phyloP scores from a whole-genome alignment of 2,329 filamentous ascomycete species.

The Conoideocrella luteorostrata region DNA sequence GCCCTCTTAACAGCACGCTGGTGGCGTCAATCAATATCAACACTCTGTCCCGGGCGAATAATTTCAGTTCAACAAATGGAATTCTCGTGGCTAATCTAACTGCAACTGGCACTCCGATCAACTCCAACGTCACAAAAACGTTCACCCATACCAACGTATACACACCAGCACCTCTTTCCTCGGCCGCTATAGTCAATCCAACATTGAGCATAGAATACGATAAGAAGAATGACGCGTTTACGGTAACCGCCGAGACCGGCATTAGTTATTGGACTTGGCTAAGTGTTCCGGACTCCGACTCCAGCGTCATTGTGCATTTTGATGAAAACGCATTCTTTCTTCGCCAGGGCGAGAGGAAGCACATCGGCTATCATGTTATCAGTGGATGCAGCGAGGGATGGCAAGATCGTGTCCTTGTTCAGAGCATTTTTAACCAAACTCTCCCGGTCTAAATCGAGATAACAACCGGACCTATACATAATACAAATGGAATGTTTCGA shows the following conservation, averaged over 20 bases:
- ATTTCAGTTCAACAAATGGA: constrained; percentile 2
- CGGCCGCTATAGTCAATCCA: constrained; percentile 2
- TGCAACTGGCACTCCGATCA: constrained; percentile 4
- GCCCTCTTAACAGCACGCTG: constrained; percentile 9
- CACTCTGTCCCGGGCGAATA: neutral
- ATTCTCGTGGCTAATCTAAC: constrained; percentile 7
- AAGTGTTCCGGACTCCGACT: constrained; percentile 2
- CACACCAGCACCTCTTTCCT: constrained; percentile 4
- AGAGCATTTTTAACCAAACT: constrained; percentile 8
- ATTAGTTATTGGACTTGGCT: constrained; percentile 9
- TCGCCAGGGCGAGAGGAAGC: neutral
- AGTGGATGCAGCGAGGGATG: constrained; percentile 3
- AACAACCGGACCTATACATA: too few relatives aligned
- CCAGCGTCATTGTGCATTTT: constrained; percentile 4
- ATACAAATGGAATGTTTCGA: too few relatives aligned
- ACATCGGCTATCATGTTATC: constrained; percentile 3
- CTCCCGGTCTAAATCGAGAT: neutral
- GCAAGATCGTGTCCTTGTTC: constrained; percentile 1
- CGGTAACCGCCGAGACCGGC: constrained; percentile 1
- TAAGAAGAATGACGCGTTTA: neutral
- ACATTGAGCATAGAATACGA: constrained; percentile 1
- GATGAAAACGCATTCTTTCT: constrained; percentile 8
- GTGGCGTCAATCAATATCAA: constrained; percentile 7
- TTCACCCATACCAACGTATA: constrained; percentile 5
- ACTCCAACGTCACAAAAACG: neutral